Conservation (phyloP, 768 basidiomycete species). For the Lactarius sp. region DNA sequence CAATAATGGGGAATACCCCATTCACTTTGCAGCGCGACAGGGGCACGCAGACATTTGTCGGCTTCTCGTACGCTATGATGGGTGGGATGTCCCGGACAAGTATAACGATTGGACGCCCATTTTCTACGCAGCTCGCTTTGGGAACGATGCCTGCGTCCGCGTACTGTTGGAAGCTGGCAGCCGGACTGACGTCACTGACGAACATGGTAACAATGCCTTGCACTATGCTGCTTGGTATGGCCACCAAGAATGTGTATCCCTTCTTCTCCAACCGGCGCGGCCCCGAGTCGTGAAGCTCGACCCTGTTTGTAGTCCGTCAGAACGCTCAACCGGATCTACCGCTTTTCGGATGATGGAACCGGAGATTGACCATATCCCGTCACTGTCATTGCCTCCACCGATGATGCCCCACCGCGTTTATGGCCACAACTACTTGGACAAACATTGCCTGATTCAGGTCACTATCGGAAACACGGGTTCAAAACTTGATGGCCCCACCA, state of each 20-base stretch:
- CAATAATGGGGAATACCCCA: constrained; percentile 94
- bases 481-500: constrained; percentile 25
- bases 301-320: constrained; percentile 27
- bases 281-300: constrained; percentile 25
- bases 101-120: constrained; percentile 98
- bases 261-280: constrained; percentile 37
- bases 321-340: constrained; percentile 29
- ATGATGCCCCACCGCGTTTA: constrained; percentile 98
- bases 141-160: constrained; percentile 65
- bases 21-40: constrained; percentile 91
- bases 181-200: constrained; percentile 72
- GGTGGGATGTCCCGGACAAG: constrained; percentile 87
- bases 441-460: constrained; percentile 78
- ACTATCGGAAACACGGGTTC: constrained; percentile 67
- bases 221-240: constrained; percentile 99
- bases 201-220: constrained; percentile 75
- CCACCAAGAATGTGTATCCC: constrained; percentile 60
- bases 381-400: constrained; percentile 91
- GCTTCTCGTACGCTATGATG: constrained; percentile 66
- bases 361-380: constrained; percentile 90
- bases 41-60: constrained; percentile 85
- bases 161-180: constrained; percentile 79
- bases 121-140: constrained; percentile 90
- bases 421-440: constrained; percentile 93
- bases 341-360: constrained; percentile 41